phyloP scores from a whole-genome alignment of 352 stramenopile genomes.

The Stramenopiles sp. region DNA sequence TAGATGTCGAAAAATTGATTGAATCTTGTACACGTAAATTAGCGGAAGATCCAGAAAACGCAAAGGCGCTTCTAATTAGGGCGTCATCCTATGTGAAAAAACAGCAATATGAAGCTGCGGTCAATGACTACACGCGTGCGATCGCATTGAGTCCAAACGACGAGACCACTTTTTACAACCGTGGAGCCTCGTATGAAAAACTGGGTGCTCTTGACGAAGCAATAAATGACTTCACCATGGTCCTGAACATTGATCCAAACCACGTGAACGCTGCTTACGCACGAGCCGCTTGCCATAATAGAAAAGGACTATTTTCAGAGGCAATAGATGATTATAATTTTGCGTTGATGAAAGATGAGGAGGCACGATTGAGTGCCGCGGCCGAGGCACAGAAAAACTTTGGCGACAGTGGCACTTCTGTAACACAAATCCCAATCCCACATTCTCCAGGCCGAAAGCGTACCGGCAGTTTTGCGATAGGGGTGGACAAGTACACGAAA shows the following conservation, averaged over 20 bases:
- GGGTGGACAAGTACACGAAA: constrained; percentile 16
- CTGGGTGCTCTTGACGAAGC: constrained; percentile 42
- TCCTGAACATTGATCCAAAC: constrained; percentile 48
- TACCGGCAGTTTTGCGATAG: constrained; percentile 14
- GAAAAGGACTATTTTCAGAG: constrained; percentile 47
- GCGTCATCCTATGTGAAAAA: constrained; percentile 55
- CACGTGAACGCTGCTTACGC: constrained; percentile 64
- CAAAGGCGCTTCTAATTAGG: constrained; percentile 43
- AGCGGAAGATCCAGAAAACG: constrained; percentile 34
- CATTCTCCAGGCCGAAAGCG: neutral
- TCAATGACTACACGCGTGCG: constrained; percentile 37
- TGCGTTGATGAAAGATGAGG: constrained; percentile 51
- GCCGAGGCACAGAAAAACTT: neutral
- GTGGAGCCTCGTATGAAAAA: constrained; percentile 43
- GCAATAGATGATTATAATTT: constrained; percentile 71
- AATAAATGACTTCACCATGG: constrained; percentile 48
- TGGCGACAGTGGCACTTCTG: neutral
- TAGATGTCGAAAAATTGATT: constrained; percentile 47
- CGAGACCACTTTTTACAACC: constrained; percentile 40
- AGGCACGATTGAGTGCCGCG: neutral
- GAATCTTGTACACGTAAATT: constrained; percentile 45
- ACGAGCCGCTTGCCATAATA: constrained; percentile 57
- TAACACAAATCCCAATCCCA: neutral
- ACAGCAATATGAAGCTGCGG: constrained; percentile 27
- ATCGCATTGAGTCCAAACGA: constrained; percentile 33